Percentiles rank a stretch among this genome's conserved stretches.
phyloP scores from a whole-genome alignment of 73 alveolate genomes.

The Tetrahymena malaccensis region DNA sequence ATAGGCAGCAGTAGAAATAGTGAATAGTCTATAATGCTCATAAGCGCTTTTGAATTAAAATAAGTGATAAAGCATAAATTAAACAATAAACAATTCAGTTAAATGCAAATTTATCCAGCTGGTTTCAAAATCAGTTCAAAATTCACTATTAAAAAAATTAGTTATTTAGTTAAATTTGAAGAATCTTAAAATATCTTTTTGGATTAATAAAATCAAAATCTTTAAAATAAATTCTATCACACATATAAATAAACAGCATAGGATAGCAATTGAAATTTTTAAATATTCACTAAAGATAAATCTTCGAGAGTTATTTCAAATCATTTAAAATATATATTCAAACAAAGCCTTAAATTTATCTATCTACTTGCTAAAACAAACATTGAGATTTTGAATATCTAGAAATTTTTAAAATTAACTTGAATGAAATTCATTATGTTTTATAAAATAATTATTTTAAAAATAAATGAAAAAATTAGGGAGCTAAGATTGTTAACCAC shows the following conservation, averaged over 20 bases:
- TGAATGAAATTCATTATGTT: too few relatives aligned
- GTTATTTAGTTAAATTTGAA: neutral
- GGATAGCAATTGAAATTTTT: neutral
- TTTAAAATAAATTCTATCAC: neutral
- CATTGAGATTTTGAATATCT: too few relatives aligned
- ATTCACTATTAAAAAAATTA: neutral
- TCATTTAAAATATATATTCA: too few relatives aligned
- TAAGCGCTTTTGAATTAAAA: too few relatives aligned
- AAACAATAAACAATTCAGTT: neutral
- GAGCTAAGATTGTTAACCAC: neutral
- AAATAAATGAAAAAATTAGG: neutral
- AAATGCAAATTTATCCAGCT: neutral
- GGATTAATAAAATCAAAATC: neutral
- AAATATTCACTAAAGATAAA: too few relatives aligned
- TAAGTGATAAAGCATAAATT: too few relatives aligned
- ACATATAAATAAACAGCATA: too few relatives aligned
- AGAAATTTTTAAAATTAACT: neutral
- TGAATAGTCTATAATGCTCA: neutral
- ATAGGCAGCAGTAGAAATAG: neutral
- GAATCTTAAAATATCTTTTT: neutral
- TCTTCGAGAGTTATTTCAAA: too few relatives aligned
- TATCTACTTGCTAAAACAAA: too few relatives aligned
- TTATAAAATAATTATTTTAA: neutral
- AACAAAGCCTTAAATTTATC: too few relatives aligned
- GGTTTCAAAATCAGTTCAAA: neutral